Conservation (phyloP, 306 rosid species). For the Citrullus mucosospermus region DNA sequence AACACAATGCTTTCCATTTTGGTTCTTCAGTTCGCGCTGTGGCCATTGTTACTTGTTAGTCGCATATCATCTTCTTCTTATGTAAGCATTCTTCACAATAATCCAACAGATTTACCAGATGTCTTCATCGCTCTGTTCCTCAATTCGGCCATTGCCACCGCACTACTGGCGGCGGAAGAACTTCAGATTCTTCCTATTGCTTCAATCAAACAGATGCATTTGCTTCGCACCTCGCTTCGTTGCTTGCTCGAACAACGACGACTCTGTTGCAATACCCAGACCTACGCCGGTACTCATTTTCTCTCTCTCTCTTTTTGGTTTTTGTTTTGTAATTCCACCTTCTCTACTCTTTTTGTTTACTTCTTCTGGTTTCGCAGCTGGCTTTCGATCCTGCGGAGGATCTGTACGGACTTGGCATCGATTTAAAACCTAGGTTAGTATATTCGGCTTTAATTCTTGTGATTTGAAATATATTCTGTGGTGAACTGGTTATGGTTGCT, state of each 20-base stretch:
- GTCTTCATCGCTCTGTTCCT: conserved; percentile 20
- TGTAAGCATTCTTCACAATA: not conserved
- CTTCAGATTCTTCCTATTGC: conserved; percentile 18
- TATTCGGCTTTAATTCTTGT: not conserved
- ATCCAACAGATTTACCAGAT: not conserved
- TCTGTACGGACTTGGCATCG: conserved; percentile 47
- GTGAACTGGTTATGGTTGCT: not conserved
- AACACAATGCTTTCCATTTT: not conserved
- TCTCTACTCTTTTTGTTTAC: not conserved
- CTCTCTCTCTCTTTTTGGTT: not conserved
- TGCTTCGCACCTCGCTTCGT: conserved; percentile 16
- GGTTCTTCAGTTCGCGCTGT: not conserved
- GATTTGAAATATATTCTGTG: not conserved
- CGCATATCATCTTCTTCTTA: not conserved
- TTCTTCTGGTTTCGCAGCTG: conserved; percentile 28
- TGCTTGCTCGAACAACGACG: conserved; percentile 34
- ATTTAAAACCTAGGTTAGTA: conserved; percentile 47
- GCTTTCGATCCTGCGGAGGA: conserved; percentile 63
- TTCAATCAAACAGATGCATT: conserved; percentile 18
- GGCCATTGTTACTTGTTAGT: not conserved
- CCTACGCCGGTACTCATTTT: conserved; percentile 24
- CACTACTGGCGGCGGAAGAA: conserved; percentile 18
- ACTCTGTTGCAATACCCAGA: conserved; percentile 36
- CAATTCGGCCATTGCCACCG: conserved; percentile 22
- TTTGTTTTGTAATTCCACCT: not conserved